These are phyloP conservation scores for Flaveria trinervia DNA, from an alignment of 129 eudicot genomes.

Conservation along the genomic window DNA sequence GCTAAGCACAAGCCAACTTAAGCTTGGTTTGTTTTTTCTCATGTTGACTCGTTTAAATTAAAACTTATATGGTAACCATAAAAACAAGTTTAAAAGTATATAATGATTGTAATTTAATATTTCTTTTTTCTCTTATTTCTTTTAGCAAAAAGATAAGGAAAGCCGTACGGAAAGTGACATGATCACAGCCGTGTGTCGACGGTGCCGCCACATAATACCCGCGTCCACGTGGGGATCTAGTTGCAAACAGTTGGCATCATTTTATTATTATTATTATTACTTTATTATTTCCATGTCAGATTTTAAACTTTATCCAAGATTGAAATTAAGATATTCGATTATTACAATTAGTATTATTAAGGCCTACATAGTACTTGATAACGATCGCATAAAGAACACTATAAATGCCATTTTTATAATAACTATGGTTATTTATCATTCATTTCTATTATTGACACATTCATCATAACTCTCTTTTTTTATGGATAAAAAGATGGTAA, in stretches of 20 bases:
- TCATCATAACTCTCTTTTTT: too few relatives aligned
- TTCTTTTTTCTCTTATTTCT: too few relatives aligned
- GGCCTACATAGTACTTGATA: background rate
- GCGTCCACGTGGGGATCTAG: slow-evolving; percentile 29
- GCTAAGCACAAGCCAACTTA: too few relatives aligned
- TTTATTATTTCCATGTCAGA: background rate
- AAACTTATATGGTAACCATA: too few relatives aligned
- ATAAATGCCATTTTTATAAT: too few relatives aligned
- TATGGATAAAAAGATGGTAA: too few relatives aligned
- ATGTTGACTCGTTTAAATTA: too few relatives aligned
- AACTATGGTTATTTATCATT: too few relatives aligned
- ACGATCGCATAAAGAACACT: background rate
- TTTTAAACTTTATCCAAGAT: background rate
- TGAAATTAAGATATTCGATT: background rate
- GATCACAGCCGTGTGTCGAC: slow-evolving; percentile 8
- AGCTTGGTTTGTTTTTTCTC: too few relatives aligned
- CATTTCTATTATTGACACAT: too few relatives aligned
- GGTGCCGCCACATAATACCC: slow-evolving; percentile 28
- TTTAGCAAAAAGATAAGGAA: background rate
- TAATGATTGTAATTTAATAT: too few relatives aligned
- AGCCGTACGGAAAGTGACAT: slow-evolving; percentile 24
- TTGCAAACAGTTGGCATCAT: slow-evolving; percentile 26
- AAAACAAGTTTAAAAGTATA: too few relatives aligned
- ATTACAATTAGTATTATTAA: background rate
- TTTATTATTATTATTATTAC: background rate